Conservation (phyloP, 2,329 filamentous ascomycete genomes). For the Trichoderma afroharzianum region DNA sequence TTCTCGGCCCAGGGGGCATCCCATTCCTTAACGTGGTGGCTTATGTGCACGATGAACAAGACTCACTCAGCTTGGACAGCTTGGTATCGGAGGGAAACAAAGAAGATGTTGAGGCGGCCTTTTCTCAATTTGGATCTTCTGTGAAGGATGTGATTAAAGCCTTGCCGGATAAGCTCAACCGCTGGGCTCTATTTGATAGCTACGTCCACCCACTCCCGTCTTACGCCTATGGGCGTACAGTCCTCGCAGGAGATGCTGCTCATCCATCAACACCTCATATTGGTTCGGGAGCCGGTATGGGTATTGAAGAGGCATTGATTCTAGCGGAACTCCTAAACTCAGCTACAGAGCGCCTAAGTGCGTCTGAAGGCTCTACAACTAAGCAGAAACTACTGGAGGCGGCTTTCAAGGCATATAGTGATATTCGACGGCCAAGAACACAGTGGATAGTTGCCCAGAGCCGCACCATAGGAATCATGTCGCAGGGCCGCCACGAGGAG, state of each 20-base stretch:
- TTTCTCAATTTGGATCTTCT: not conserved
- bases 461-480: not conserved
- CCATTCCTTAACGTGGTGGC: not conserved
- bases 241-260: constrained; percentile 25
- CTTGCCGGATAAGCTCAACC: constrained; percentile 6
- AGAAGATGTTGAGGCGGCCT: not conserved
- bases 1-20: not conserved
- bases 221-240: not conserved
- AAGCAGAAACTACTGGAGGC: not conserved
- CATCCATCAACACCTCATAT: constrained; percentile 27
- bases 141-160: not conserved
- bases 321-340: not conserved
- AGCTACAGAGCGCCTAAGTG: not conserved
- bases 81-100: not conserved
- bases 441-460: not conserved
- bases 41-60: constrained; percentile 9
- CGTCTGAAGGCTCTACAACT: not conserved
- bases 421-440: not conserved
- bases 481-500: not conserved
- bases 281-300: constrained; percentile 5
- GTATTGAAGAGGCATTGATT: not conserved
- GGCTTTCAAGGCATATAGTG: not conserved
- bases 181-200: constrained; percentile 21
- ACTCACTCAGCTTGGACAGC: constrained; percentile 1
- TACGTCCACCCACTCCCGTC: not conserved